Percentiles rank a stretch among this genome's conserved stretches.
Evolutionary conservation across 2,329 filamentous ascomycete genomes (phyloP).

Genomic region (Teratosphaeria zuluensis): DNA sequence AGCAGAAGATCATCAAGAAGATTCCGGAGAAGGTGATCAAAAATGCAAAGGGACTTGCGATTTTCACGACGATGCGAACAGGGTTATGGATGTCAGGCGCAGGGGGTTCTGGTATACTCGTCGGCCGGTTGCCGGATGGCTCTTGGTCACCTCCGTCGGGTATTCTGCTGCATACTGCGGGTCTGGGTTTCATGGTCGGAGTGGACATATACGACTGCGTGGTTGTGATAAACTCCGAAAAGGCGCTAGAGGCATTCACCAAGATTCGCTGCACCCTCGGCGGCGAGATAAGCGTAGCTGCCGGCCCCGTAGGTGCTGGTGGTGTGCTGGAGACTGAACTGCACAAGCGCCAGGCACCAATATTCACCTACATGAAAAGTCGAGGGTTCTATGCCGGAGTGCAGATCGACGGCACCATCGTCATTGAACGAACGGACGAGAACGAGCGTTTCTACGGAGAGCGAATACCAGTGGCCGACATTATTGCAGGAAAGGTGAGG

Average conservation of each 20-base stretch:
- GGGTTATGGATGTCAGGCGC: slow-evolving; percentile 87
- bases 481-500: slow-evolving; percentile 51
- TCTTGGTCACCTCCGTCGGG: slow-evolving; percentile 87
- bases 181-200: slow-evolving; percentile 79
- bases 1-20: slow-evolving; percentile 62
- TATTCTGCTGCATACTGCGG: slow-evolving; percentile 81
- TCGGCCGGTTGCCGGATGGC: slow-evolving; percentile 75
- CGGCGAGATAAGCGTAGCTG: slow-evolving; percentile 65
- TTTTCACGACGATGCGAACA: slow-evolving; percentile 93
- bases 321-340: slow-evolving; percentile 61
- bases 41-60: slow-evolving; percentile 79
- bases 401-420: slow-evolving; percentile 75
- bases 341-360: slow-evolving; percentile 58
- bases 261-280: slow-evolving; percentile 70
- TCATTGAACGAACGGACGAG: slow-evolving; percentile 78
- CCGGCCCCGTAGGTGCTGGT: slow-evolving; percentile 69
- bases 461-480: slow-evolving; percentile 51
- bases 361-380: slow-evolving; percentile 83
- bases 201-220: slow-evolving; percentile 96
- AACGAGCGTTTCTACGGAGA: slow-evolving; percentile 79
- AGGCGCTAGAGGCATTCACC: slow-evolving; percentile 76
- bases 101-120: slow-evolving; percentile 77
- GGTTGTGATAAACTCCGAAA: slow-evolving; percentile 78
- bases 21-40: slow-evolving; percentile 77
- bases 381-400: slow-evolving; percentile 81